Base-by-base conservation (phyloP, 768 basidiomycete genomes). In the Suillus variegatus region DNA sequence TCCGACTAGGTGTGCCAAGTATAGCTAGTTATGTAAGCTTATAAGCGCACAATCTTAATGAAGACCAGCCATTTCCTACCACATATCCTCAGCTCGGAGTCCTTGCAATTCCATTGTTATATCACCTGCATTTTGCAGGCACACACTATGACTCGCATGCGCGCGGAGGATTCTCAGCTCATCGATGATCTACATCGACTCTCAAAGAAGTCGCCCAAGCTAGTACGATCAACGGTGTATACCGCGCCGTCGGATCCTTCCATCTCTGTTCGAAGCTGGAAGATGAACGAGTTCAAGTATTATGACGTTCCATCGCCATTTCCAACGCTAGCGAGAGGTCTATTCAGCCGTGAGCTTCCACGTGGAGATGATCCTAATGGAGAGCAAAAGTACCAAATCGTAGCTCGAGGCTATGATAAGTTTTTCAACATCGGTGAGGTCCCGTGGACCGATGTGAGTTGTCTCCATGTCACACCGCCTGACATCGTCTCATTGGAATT, bases 361-460 rank as follows among this genome's bases (percentile, higher is more conserved):
- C 22, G 13, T 25, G 73, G 79, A 18, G 68, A 75, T 61, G 67
- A 65, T 1, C 65, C 74, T 63, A 72, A 75, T 51, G 75, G 72
- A 46, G 78, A 75, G 82, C 70, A 66, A 57, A 74, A 73, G 61
- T 77, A 82, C 66, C 80, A 88, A 64, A 95, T 99, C 64, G 88
- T 97, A 1, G 91, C 86, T 0, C 81, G 97, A 55, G 97, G 97
- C 0, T 99, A 99, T 74, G 97, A 99, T 81, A 99, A 99, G 80
- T 99, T 99, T 78, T 99, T 98, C 82, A 98, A 97, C 74, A 93
- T 97, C 38, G 93, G 90, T 4, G 97, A 99, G 76, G 94, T 98
- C 6, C 93, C 91, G 3, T 99, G 96, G 95, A 96, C 91, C 1
- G 88, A 88, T 64, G 97, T 51, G 22, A 51, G 49, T 51, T 51